phyloP scores from a whole-genome alignment of 1,139 yeast genomes.

The Candida sp. region DNA sequence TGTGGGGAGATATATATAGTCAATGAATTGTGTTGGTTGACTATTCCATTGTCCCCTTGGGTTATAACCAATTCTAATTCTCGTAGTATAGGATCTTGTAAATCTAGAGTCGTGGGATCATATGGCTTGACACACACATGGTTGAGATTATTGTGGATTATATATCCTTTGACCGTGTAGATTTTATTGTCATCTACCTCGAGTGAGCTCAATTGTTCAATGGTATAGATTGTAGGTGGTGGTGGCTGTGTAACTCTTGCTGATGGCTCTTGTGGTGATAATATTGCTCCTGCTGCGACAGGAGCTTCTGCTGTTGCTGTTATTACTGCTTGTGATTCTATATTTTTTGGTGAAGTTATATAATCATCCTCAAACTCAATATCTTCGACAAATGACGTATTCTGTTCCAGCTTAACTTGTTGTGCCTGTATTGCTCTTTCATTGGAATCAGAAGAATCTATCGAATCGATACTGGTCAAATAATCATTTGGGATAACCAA shows the following conservation, averaged over 20 bases:
- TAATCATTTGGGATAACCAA: not conserved
- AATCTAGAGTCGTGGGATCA: not conserved
- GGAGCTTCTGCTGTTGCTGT: not conserved
- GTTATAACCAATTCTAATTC: conserved; percentile 1
- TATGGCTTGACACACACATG: conserved; percentile 1
- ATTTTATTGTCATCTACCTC: not conserved
- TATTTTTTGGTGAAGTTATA: not conserved
- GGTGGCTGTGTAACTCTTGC: not conserved
- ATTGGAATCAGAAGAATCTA: not conserved
- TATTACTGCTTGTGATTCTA: too few species aligned
- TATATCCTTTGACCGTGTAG: not conserved
- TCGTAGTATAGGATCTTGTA: conserved; percentile 1
- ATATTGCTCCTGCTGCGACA: not conserved
- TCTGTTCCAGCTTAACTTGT: not conserved
- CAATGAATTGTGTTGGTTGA: not conserved
- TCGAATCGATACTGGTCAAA: not conserved
- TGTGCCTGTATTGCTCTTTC: not conserved
- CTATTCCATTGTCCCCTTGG: not conserved
- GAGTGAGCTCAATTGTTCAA: not conserved
- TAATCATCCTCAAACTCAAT: conserved; percentile 1
- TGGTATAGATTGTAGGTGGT: not conserved
- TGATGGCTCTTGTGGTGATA: not conserved
- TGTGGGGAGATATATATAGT: not conserved
- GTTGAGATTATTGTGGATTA: not conserved
- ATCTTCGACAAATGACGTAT: conserved; percentile 1